Percentiles rank a stretch among this genome's conserved stretches.
phyloP scores from a whole-genome alignment of 129 eudicot species.

The Mikania micrantha region DNA sequence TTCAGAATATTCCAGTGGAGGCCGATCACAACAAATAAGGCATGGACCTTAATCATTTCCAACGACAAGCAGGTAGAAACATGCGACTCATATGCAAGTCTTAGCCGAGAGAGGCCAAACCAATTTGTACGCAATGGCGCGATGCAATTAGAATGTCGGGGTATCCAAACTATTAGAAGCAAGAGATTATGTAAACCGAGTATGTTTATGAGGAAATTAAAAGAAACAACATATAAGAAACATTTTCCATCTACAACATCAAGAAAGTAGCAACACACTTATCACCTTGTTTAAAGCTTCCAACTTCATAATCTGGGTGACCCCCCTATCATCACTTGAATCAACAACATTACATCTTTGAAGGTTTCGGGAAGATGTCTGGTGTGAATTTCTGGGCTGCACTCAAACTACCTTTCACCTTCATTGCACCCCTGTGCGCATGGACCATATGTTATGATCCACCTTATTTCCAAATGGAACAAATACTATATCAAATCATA shows the following conservation, averaged over 20 bases:
- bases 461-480: neutral
- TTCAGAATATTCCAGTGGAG: too few species aligned
- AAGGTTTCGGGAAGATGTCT: constrained; percentile 94
- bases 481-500: neutral
- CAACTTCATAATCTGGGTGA: neutral
- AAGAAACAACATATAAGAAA: neutral
- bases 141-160: too few species aligned
- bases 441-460: neutral
- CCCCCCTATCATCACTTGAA: neutral
- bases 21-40: too few species aligned
- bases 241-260: neutral
- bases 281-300: constrained; percentile 17
- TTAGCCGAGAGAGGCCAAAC: too few species aligned
- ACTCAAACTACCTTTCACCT: constrained; percentile 86
- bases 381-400: constrained; percentile 95
- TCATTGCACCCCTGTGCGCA: constrained; percentile 75
- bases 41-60: too few species aligned
- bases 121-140: too few species aligned
- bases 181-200: neutral
- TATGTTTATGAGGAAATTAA: neutral
- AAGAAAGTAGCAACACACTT: constrained; percentile 8
- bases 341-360: constrained; percentile 61
- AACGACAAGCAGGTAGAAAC: too few species aligned
- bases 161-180: neutral
- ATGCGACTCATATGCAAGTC: too few species aligned